phyloP scores from a whole-genome alignment of 768 basidiomycete genomes.

The Lentinula lateritia region DNA sequence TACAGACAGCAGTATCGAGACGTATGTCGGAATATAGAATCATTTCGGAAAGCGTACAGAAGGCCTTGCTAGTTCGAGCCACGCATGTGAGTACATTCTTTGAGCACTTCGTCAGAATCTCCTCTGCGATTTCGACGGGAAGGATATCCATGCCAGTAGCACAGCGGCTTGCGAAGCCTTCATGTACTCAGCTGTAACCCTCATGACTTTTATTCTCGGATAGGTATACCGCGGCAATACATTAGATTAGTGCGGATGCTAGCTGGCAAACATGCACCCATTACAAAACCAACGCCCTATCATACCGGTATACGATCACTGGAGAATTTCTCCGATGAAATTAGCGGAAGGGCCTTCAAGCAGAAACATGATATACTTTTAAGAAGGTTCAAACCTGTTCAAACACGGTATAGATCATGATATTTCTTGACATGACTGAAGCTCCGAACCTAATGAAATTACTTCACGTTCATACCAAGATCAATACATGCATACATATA shows the following conservation, averaged over 20 bases:
- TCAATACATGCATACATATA: too few species aligned
- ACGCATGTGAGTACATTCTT: background rate
- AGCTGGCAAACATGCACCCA: background rate
- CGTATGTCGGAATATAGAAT: background rate
- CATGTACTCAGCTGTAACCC: background rate
- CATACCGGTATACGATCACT: background rate
- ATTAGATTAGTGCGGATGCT: background rate
- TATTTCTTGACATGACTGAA: background rate
- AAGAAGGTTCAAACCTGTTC: too few species aligned
- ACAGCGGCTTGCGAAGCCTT: background rate
- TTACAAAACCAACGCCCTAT: background rate
- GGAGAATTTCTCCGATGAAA: background rate
- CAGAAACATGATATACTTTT: too few species aligned
- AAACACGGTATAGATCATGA: background rate
- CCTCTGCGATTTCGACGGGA: background rate
- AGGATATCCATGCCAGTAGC: background rate
- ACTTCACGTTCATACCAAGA: too few species aligned
- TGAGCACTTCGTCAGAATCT: background rate
- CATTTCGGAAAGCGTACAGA: background rate
- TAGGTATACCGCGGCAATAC: background rate
- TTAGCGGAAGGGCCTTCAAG: background rate
- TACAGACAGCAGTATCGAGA: background rate
- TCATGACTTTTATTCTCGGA: background rate
- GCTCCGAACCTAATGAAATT: background rate
- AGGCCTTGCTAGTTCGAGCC: background rate